phyloP scores from a whole-genome alignment of 306 rosid genomes.

The Luffa acutangula region DNA sequence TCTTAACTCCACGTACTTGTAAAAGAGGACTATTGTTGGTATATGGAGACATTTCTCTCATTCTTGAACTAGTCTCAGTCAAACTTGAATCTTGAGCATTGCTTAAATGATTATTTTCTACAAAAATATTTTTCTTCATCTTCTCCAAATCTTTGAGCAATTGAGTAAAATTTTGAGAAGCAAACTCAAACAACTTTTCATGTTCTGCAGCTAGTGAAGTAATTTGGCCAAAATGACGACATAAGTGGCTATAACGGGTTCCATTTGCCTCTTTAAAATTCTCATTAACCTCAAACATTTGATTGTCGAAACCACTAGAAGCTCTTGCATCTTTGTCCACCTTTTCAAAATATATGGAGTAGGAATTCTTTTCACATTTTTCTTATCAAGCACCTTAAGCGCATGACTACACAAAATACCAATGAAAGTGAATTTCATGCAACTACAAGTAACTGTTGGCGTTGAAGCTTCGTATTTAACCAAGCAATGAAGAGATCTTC shows the following conservation, averaged over 20 bases:
- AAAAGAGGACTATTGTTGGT: too few relatives aligned
- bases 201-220: too few relatives aligned
- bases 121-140: neutral
- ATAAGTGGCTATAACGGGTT: neutral
- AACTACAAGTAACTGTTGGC: neutral
- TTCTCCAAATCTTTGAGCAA: neutral
- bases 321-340: neutral
- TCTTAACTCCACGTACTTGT: too few relatives aligned
- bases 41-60: too few relatives aligned
- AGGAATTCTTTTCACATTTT: neutral
- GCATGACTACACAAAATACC: neutral
- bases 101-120: too few relatives aligned
- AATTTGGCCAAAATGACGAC: too few relatives aligned
- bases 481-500: neutral
- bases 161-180: too few relatives aligned
- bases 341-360: neutral
- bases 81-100: too few relatives aligned
- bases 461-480: neutral
- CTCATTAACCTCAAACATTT: neutral
- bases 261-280: neutral
- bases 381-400: neutral
- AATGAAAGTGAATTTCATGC: neutral
- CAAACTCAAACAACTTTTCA: too few relatives aligned
- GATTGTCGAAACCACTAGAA: neutral
- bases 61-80: too few relatives aligned